Base-by-base conservation (phyloP, 257 asterid genomes). In the Ilex asprella region DNA sequence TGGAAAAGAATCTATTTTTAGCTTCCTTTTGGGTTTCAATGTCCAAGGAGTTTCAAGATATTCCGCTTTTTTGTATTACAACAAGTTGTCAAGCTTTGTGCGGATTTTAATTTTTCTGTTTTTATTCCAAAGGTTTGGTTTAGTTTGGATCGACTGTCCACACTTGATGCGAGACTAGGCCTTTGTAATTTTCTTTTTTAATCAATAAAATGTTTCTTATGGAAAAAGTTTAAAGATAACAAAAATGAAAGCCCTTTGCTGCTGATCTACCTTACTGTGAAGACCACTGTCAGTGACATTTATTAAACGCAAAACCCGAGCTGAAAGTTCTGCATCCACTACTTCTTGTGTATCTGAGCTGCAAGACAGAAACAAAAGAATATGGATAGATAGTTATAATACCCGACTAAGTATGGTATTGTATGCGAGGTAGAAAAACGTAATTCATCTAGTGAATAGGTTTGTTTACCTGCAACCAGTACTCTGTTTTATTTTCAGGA, bases 241-340 rank as follows among this genome's bases (percentile, higher is more conserved):
- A 39, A 27, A 27, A 64, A 31, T 12, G 14, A n/a, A 53, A 6
- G 57, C 10, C 57, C 30, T 14, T 16, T 15, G 44, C 46, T 8
- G 16, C 16, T 54, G 53, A 58, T 62, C 62, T 76, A 91, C 99
- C 96, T 83, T 95, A 75, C 87, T 79, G 78, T 86, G 95, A 63
- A 80, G 76, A 59, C 97, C 96, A 67, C 82, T 82, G 79, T 93
- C 97, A 56, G 97, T 87, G 74, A 84, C 80, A 76, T 89, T 85
- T 57, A 93, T 95, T 67, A 93, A 70, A 64, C 85, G 88, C 74
- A 93, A 70, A 59, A 89, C 97, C 65, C 95, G 97, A 64, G 95
- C 93, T 60, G 99, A 86, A 70, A 93, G 95, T 71, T 93, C 99
- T 16, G 99, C 99, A 79, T 93, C 99, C 64, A 79, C 69, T 54